Base-by-base conservation (phyloP, 2,329 filamentous ascomycete species). In the Claviceps sp. region DNA sequence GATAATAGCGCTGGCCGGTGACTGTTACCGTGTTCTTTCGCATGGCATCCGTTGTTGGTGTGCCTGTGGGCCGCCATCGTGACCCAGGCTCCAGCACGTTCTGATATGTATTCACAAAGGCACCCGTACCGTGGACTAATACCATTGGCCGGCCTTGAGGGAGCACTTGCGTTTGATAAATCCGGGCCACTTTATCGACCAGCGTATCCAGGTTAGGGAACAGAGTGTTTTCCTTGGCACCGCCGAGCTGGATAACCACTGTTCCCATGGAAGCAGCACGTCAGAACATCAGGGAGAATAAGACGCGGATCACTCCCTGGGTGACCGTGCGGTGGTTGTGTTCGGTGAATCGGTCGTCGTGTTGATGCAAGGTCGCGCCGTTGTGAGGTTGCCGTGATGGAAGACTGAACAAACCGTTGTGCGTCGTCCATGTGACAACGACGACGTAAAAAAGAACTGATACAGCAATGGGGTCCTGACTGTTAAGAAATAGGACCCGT, bases 41-140 rank as follows among this genome's bases (percentile, higher is more conserved):
- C 42, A 5, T 22, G 20, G 2, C 24, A 20, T 22, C 6, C 8
- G 8, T 40, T 22, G 7, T 40, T 18, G 14, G 2, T 43, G 11
- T 40, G 8, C 1, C 13, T 13, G n/a, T 45, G 40, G 2, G 22
- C 20, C 24, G 42, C 40, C 40, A 4, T 18, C 40, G 20, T 11
- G 22, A 4, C 5, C 50, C 50, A n/a, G n/a, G n/a, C n/a, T n/a
- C n/a, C n/a, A 52, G 24, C 50, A 44, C 3, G 44, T 18, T 40
- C 48, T 52, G n/a, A 52, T 47, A 14, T 52, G 41, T 11, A 47
- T n/a, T n/a, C n/a, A n/a, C 51, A 16, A 52, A 52, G 18, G 22
- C 47, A 6, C 51, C 51, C 4, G 51, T 47, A 1, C 51, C 51
- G 24, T 52, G 51, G 13, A 52, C 46, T 5, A 52, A 2, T 30